These are phyloP conservation scores for Pyrenophora graminea DNA, from an alignment of 2,329 filamentous ascomycete genomes.

Conservation along the genomic window DNA sequence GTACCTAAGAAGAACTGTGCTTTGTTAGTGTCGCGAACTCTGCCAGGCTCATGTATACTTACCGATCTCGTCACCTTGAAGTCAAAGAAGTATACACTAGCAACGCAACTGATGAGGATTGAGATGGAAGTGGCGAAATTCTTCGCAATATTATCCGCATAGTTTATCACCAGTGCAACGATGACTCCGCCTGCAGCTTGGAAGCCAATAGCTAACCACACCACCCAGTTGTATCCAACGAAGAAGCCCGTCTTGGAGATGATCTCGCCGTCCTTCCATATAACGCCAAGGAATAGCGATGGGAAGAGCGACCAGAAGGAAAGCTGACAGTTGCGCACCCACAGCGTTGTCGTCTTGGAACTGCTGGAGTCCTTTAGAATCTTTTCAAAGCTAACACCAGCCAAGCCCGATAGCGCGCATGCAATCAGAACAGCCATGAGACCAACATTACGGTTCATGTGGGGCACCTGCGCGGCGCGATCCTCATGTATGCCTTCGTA, in stretches of 20 bases:
- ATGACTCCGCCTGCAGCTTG: conserved; percentile 85
- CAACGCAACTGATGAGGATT: conserved; percentile 83
- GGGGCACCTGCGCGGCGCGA: conserved; percentile 55
- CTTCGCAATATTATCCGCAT: conserved; percentile 88
- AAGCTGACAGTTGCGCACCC: conserved; percentile 93
- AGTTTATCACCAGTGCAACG: conserved; percentile 79
- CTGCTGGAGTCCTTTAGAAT: conserved; percentile 80
- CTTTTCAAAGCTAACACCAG: conserved; percentile 88
- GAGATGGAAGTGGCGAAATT: conserved; percentile 93
- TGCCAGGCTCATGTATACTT: conserved; percentile 8
- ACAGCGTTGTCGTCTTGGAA: conserved; percentile 74
- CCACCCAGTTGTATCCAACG: conserved; percentile 88
- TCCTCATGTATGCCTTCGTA: conserved; percentile 84
- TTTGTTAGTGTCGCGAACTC: conserved; percentile 4
- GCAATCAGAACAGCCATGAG: conserved; percentile 77
- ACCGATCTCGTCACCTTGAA: conserved; percentile 66
- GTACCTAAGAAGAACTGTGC: conserved; percentile 81
- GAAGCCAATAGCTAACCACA: conserved; percentile 81
- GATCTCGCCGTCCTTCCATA: conserved; percentile 83
- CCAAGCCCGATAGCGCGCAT: conserved; percentile 79
- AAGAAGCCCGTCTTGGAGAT: conserved; percentile 89
- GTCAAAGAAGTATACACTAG: conserved; percentile 84
- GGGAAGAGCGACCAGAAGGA: conserved; percentile 94
- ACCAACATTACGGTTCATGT: conserved; percentile 79
- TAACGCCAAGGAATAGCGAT: conserved; percentile 80